Percentiles rank a stretch among this genome's conserved stretches.
Evolutionary conservation across 495 filamentous ascomycete species (phyloP).

Genomic region (Rhypophila decipiens): DNA sequence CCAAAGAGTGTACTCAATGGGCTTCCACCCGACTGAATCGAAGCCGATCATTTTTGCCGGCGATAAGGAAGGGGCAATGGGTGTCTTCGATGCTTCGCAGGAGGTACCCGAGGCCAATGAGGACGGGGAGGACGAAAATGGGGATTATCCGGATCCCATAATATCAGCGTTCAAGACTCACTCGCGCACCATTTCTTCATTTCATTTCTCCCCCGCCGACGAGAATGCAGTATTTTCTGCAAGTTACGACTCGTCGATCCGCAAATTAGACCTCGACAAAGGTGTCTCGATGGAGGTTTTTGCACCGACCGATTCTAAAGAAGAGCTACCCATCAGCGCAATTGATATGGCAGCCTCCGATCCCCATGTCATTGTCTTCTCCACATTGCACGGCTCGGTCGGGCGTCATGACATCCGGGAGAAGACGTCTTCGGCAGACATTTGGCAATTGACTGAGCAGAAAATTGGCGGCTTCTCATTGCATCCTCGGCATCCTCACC

Average conservation of each 20-base stretch:
- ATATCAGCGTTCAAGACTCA: slow-evolving; percentile 86
- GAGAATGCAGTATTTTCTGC: slow-evolving; percentile 69
- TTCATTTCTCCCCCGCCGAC: slow-evolving; percentile 69
- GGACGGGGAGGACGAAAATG: slow-evolving; percentile 37
- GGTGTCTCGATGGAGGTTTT: slow-evolving; percentile 73
- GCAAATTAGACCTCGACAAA: slow-evolving; percentile 76
- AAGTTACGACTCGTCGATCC: slow-evolving; percentile 93
- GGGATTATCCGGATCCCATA: slow-evolving; percentile 54
- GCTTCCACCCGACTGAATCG: slow-evolving; percentile 77
- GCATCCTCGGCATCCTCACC: slow-evolving; percentile 68
- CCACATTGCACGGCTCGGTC: slow-evolving; percentile 73
- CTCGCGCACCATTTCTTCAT: slow-evolving; percentile 77
- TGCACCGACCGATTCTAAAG: slow-evolving; percentile 58
- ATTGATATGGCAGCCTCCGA: slow-evolving; percentile 68
- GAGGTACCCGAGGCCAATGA: slow-evolving; percentile 43
- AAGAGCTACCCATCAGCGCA: slow-evolving; percentile 73
- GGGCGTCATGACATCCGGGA: slow-evolving; percentile 72
- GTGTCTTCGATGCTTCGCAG: slow-evolving; percentile 88
- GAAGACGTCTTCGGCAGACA: slow-evolving; percentile 46
- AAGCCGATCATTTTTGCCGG: slow-evolving; percentile 93
- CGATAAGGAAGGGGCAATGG: slow-evolving; percentile 90
- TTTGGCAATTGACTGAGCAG: slow-evolving; percentile 77
- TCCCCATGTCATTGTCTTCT: slow-evolving; percentile 76
- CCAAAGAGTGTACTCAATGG: slow-evolving; percentile 80
- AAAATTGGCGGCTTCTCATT: slow-evolving; percentile 94